Percentiles rank a stretch among this genome's conserved stretches.
Conservation (phyloP, 2,329 filamentous ascomycete genomes). For the Fusarium sp. region DNA sequence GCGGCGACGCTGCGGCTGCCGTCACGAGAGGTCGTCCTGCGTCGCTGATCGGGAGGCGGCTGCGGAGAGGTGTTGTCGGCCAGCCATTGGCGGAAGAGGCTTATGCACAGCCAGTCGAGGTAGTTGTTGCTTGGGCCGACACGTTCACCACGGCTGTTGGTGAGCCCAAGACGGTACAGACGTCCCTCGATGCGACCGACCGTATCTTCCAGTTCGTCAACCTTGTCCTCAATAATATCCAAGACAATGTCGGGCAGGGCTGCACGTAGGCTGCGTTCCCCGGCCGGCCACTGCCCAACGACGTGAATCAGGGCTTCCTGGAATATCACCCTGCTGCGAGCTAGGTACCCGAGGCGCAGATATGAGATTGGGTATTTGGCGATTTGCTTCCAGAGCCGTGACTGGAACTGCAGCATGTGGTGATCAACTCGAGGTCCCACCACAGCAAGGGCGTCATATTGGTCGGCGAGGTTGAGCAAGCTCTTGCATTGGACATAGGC, state of each 20-base stretch:
- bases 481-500: constrained; percentile 96
- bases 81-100: constrained; percentile 90
- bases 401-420: constrained; percentile 91
- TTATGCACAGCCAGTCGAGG: constrained; percentile 89
- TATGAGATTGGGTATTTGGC: constrained; percentile 96
- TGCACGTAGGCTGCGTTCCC: constrained; percentile 78
- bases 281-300: constrained; percentile 91
- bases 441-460: constrained; percentile 89
- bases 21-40: constrained; percentile 43
- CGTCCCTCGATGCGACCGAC: constrained; percentile 82
- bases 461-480: constrained; percentile 86
- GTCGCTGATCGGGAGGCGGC: constrained; percentile 44
- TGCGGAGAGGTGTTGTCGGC: constrained; percentile 86
- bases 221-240: constrained; percentile 94
- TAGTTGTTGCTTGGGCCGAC: constrained; percentile 83
- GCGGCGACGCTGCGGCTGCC: constrained; percentile 45
- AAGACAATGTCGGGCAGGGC: constrained; percentile 79
- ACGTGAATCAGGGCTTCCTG: constrained; percentile 92
- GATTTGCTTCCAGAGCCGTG: constrained; percentile 92
- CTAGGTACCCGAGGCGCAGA: constrained; percentile 86
- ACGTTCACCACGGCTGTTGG: constrained; percentile 81
- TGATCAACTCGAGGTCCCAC: constrained; percentile 92
- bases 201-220: constrained; percentile 87
- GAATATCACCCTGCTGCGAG: constrained; percentile 84
- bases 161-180: constrained; percentile 82